Evolutionary conservation across 1,284 basidiomycete genomes (phyloP).

Genomic region (Pterulicium gracile): DNA sequence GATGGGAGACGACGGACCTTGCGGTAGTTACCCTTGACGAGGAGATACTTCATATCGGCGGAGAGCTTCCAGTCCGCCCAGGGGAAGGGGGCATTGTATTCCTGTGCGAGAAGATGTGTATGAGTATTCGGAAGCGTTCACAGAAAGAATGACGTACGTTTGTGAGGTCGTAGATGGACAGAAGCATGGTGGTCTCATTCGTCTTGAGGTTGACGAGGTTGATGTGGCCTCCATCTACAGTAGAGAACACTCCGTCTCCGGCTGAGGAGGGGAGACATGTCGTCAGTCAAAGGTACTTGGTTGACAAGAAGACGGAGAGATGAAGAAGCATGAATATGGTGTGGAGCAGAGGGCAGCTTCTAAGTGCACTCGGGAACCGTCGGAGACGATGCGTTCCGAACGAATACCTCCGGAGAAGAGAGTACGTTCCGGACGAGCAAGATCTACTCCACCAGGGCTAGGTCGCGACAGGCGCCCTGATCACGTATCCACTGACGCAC

Average conservation of each 20-base stretch:
- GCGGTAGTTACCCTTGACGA: constrained; percentile 61
- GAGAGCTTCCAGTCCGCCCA: constrained; percentile 72
- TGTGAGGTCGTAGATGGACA: constrained; percentile 45
- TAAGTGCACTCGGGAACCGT: too few species aligned
- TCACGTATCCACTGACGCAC: too few species aligned
- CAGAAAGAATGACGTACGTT: constrained; percentile 29
- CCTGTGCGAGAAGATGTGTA: constrained; percentile 31
- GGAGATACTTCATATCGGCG: constrained; percentile 78
- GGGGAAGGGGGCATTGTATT: constrained; percentile 38
- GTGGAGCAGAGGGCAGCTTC: neutral
- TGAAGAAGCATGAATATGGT: neutral
- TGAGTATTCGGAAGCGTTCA: too few species aligned
- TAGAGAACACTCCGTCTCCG: constrained; percentile 84
- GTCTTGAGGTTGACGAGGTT: constrained; percentile 69
- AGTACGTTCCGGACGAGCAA: too few species aligned
- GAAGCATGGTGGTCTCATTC: constrained; percentile 57
- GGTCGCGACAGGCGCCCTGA: too few species aligned
- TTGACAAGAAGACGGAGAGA: neutral
- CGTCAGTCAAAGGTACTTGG: too few species aligned
- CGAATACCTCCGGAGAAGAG: too few species aligned
- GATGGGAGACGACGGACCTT: constrained; percentile 45
- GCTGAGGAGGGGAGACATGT: constrained; percentile 33
- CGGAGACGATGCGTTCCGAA: too few species aligned
- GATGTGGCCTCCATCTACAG: constrained; percentile 50
- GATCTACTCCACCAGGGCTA: too few species aligned